Evolutionary conservation across 305 asterid species (phyloP), one percentile per base, ranked within the genome.

Genomic region (Solanum hybrid): DNA sequence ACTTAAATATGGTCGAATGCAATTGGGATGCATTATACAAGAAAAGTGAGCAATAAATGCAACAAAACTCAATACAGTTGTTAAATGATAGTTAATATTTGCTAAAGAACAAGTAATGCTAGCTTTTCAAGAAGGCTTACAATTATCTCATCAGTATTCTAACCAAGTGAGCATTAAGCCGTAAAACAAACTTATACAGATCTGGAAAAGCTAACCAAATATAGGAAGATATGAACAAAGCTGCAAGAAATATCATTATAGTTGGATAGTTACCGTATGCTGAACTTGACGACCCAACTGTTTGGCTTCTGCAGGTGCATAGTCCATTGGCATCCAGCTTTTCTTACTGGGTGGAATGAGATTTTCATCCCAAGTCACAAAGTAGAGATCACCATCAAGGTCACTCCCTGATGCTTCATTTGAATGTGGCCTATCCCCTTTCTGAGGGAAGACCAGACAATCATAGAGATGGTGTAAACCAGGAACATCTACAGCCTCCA

Each of bases 391-490:
- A 20, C 99, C 99, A 89, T 97, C 99, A 17, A 97, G 92, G 93
- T 97, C 99, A 94, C 99, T 97, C 65, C 99, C 99, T 14, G 99
- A 97, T 38, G 99, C 99, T 93, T 97, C 99, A 92, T 97, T 91
- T 41, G 99, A 72, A 91, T 97, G 99, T 7, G 99, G 99, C 86
- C 98, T 94, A 39, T 94, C 96, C 83, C 99, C 99, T 41, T 93
- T 95, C 92, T 97, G 99, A 86, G 99, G 99, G 90, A 97, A 97
- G 89, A 97, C 93, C 76, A 97, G 94, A 93, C 99, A 97, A 89
- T 97, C 98, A 89, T 92, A 90, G 3, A 96, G 94, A 94, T 95
- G 98, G 65, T 78, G 93, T 92, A 97, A 87, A 78, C 90, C 93
- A 6, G 98, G 97, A 27, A 82, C 94, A 90, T 97, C 96, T 72